Percentiles rank a stretch among this genome's conserved stretches.
Conservation (phyloP, 495 filamentous ascomycete genomes). For the Podospora pseudoanserina region DNA sequence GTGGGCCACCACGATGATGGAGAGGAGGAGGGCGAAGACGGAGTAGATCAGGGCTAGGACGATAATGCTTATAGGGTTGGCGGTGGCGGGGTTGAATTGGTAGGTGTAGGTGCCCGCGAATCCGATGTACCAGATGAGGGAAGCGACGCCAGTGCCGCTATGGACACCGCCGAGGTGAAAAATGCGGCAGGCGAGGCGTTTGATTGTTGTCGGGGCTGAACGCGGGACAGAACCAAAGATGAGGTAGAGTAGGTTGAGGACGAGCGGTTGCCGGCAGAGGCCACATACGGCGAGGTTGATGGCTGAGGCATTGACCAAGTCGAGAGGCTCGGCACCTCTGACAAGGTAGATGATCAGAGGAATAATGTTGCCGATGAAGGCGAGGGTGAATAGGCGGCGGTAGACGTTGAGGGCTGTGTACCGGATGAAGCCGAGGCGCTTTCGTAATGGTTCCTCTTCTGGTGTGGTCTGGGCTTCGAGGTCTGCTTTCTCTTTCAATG, state of each 20-base stretch:
- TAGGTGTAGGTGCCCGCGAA: conserved; percentile 47
- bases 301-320: conserved; percentile 39
- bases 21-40: conserved; percentile 38
- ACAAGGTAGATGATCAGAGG: conserved; percentile 30
- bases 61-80: neutral
- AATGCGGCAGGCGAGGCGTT: conserved; percentile 62
- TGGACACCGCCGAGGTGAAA: conserved; percentile 78
- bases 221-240: conserved; percentile 54
- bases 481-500: conserved; percentile 19
- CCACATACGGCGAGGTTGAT: conserved; percentile 47
- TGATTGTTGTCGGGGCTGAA: conserved; percentile 60
- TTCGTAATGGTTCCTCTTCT: conserved; percentile 19
- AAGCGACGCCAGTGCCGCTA: conserved; percentile 64
- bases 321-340: conserved; percentile 22
- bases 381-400: conserved; percentile 32
- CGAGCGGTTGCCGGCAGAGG: conserved; percentile 66
- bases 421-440: conserved; percentile 29
- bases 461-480: conserved; percentile 24
- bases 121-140: conserved; percentile 65
- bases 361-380: conserved; percentile 32
- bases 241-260: conserved; percentile 67
- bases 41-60: conserved; percentile 35
- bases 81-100: conserved; percentile 30
- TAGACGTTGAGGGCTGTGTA: conserved; percentile 34
- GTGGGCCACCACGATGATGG: conserved; percentile 45